Base-by-base conservation (phyloP, 192 early-diverging fungal genomes). In the Chytriomyces hyalinus region DNA sequence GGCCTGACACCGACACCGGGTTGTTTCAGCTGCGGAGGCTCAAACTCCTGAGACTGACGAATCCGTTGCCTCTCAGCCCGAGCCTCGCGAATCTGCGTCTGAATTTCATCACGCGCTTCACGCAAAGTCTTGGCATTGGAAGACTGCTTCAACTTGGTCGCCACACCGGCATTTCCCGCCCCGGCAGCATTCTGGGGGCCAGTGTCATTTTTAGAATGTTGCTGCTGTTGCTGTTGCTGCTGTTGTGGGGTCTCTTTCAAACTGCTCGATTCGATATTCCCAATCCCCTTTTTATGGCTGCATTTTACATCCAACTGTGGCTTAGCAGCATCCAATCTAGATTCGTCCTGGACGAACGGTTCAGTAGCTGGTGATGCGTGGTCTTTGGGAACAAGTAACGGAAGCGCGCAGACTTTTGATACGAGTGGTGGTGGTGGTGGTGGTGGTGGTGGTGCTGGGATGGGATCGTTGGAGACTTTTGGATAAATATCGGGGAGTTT, bases 41-140 rank as follows among this genome's bases (percentile, higher is more conserved):
- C 59, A 45, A 46, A 9, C 10, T 73, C 71, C 62, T 73, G 53
- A 62, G 44, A 62, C 53, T 50, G 59, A 3, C 53, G 61, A 11
- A 20, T 43, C 7, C 49, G 36, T 20, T 77, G 70, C 17, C 78
- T 17, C 43, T 65, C 70, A 7, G 50, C 78, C 50, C 78, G 15
- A 2, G 70, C 78, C 43, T 79, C 60, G 17, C 78, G 70, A 53
- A 79, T 74, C 28, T 74, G 61, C 7, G 28, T 10, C 48, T 79
- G 78, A 44, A 79, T 79, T 60, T 74, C 69, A 1, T n/a, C 51
- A 7, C 78, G 61, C 17, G 78, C 78, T 28, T 79, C 78, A 11
- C 49, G 24, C 13, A 79, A 22, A 44, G 78, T 79, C 43, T 28
- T 66, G 15, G 78, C 71, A 43, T 79, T 15, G 5, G 77, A 72